These are phyloP conservation scores for Coemansia sp. DNA, from an alignment of 192 early-diverging fungal genomes.

Conservation along the genomic window DNA sequence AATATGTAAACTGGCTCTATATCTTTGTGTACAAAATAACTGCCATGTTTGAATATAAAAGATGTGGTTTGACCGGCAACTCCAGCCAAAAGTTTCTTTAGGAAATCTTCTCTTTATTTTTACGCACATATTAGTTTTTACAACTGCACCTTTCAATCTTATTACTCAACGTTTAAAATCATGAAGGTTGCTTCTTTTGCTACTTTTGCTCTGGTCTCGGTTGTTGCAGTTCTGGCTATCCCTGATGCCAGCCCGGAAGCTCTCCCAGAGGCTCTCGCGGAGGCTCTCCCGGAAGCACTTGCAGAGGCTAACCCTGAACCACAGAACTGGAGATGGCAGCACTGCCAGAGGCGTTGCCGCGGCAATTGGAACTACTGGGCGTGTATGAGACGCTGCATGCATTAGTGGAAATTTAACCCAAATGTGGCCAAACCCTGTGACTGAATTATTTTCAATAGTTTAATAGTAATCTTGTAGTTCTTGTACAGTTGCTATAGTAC, in stretches of 20 bases:
- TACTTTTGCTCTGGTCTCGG: background rate
- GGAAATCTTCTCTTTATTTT: background rate
- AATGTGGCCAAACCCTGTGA: too few species aligned
- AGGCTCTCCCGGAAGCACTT: too few species aligned
- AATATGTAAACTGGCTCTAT: too few species aligned
- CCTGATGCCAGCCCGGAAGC: background rate
- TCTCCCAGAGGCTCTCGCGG: background rate
- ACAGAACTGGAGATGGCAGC: background rate
- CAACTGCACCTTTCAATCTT: background rate
- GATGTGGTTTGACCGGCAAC: too few species aligned
- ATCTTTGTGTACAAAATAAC: too few species aligned
- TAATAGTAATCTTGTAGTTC: too few species aligned
- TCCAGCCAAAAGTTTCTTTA: background rate
- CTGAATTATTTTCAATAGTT: too few species aligned
- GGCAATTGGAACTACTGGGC: constrained; percentile 16
- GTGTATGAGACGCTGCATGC: background rate
- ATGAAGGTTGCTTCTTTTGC: background rate
- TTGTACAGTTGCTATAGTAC: too few species aligned
- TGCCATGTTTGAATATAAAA: too few species aligned
- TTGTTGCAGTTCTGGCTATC: background rate
- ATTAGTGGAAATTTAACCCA: too few species aligned
- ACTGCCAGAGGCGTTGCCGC: constrained; percentile 15
- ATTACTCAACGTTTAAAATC: background rate
- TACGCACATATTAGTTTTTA: too few species aligned
- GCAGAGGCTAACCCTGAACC: background rate